Base-by-base conservation (phyloP, 2,329 filamentous ascomycete genomes). In the Cladosporium phlei region DNA sequence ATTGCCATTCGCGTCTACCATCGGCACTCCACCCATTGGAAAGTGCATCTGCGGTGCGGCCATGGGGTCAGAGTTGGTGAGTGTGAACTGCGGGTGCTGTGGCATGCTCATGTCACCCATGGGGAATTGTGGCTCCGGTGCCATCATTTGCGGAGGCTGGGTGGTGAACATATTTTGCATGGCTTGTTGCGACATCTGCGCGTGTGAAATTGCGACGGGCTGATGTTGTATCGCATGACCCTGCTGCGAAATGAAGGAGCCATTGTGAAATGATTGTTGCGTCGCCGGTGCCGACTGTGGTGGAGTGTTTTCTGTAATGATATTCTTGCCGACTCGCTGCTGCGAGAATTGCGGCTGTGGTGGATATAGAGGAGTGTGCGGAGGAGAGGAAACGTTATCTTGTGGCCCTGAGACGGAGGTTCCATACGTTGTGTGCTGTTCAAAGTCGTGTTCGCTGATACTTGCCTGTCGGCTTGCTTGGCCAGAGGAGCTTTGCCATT, bases 241-340 rank as follows among this genome's bases (percentile, higher is more conserved):
- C 11, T 39, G 38, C 21, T 21, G 39, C 7, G 44, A 44, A 59
- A 66, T 65, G 46, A 66, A 68, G 21, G 57, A 58, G 8, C 59
- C 59, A 4, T 2, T 27, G 12, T 68, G 62, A 48, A 75, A 75
- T 35, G 59, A 65, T 54, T 72, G 68, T 50, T 75, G 72, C n/a
- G 66, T 68, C 2, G 72, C 69, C 11, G 72, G 72, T 28, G 72
- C 72, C 20, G 72, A 75, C 51, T 75, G 72, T 6, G 72, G 72
- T 28, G 72, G 72, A 3, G 72, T 73, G 48, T 73, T 70, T 38
- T 69, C 69, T 47, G 66, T 69, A 28, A 63, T 60, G 7, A 60
- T 56, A 21, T 58, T 54, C 59, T 53, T 54, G 47, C 58, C 59
- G 10, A 63, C 52, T 7, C 60, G 56, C 14, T 64, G 64, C 30